Percentiles rank a stretch among this genome's conserved stretches.
phyloP scores from a whole-genome alignment of 192 early-diverging fungal species.

The Entomortierella parvispora region DNA sequence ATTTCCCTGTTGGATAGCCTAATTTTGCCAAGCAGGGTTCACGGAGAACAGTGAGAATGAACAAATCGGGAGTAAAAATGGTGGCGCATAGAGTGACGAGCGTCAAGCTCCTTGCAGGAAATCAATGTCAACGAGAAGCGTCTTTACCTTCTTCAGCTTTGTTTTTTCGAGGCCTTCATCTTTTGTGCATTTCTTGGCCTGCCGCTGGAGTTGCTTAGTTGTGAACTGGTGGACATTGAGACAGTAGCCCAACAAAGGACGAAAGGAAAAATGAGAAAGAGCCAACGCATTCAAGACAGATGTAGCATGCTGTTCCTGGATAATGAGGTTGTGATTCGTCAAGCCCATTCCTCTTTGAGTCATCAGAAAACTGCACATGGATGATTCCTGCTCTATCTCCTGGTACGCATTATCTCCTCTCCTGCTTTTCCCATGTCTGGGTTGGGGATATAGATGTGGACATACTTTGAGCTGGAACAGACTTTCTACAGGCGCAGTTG shows the following conservation, averaged over 20 bases:
- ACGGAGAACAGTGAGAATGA: neutral
- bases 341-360: too few relatives aligned
- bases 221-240: conserved; percentile 71
- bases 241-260: neutral
- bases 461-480: conserved; percentile 44
- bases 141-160: conserved; percentile 88
- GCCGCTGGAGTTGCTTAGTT: conserved; percentile 87
- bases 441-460: too few relatives aligned
- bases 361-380: neutral
- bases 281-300: neutral
- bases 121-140: neutral
- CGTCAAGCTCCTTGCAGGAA: neutral
- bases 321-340: neutral
- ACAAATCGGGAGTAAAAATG: neutral
- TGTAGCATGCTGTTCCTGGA: neutral
- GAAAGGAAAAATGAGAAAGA: neutral
- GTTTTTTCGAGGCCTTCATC: conserved; percentile 83
- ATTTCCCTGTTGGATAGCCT: conserved; percentile 94
- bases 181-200: conserved; percentile 87
- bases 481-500: conserved; percentile 21
- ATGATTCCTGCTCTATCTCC: neutral
- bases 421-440: too few relatives aligned
- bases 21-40: neutral
- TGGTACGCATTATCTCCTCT: too few relatives aligned
- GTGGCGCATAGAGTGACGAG: neutral